Conservation (phyloP, 2,329 filamentous ascomycete species). For the Fusarium sp. region DNA sequence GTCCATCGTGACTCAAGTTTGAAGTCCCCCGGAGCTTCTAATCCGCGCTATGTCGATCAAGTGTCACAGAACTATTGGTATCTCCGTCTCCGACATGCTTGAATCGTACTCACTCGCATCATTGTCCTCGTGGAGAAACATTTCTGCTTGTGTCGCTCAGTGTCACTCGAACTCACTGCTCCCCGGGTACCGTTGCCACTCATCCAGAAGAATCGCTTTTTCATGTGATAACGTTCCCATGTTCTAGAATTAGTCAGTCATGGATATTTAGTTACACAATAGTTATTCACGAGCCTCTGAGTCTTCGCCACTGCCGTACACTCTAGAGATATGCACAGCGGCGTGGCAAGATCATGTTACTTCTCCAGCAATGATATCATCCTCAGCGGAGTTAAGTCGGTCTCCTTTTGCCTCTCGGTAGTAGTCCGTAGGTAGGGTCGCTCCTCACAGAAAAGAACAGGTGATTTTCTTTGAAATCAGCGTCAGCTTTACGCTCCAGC, state of each 20-base stretch:
- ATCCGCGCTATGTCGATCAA: neutral
- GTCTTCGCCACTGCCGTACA: neutral
- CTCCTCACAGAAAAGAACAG: slow-evolving; percentile 26
- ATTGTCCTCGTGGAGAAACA: neutral
- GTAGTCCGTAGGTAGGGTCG: neutral
- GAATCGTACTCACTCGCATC: neutral
- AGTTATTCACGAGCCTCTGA: neutral
- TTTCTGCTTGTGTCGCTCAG: too few species aligned
- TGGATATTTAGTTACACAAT: neutral
- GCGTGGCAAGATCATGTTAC: slow-evolving; percentile 18
- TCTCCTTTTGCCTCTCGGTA: neutral
- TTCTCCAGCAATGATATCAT: neutral
- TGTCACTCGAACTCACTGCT: neutral
- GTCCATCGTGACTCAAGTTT: neutral
- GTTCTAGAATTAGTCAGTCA: neutral
- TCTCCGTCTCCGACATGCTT: neutral
- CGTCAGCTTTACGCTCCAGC: neutral
- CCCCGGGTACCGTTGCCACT: neutral
- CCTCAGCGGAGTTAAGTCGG: neutral
- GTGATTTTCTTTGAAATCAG: slow-evolving; percentile 11
- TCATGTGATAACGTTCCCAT: neutral
- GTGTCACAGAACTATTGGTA: neutral
- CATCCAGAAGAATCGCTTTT: neutral
- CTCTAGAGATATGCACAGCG: neutral
- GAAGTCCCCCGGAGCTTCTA: neutral